Evolutionary conservation across 768 basidiomycete genomes (phyloP), one percentile per base, ranked within the genome.

Genomic region (Pisolithus marmoratus): DNA sequence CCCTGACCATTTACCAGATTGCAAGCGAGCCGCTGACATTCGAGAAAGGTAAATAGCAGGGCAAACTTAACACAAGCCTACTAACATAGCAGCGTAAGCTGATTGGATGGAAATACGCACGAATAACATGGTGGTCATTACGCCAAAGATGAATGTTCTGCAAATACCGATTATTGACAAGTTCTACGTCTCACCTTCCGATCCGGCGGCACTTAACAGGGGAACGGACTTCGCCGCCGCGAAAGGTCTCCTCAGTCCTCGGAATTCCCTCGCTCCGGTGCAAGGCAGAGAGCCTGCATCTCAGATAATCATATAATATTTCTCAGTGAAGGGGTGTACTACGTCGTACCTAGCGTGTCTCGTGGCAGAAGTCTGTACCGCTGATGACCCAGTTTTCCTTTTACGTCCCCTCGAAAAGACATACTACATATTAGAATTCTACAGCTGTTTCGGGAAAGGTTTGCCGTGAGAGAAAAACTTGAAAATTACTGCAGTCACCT

Each of bases 41-140:
- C 60, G 95, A 99, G 72, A 79, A 94, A 78, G 89, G 89, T 88
- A 49, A 19, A 68, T 55, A 23, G 26, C 22, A 34, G 22, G 26
- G 22, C 12, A 12, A 17, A 3, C 31, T 46, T 26, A 48, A 29
- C 36, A 46, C 19, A 11, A 46, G 31, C 26, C 36, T 26, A 45
- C 41, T 53, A 37, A 43, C 40, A 34, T 15, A 8, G 7, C 22
- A 24, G 31, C 38, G 17, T 46, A 29, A 68, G 91, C 92, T 47
- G 96, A 99, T 67, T 99, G 96, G 96, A 94, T 97, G 87, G 96
- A 97, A 68, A 94, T 99, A 62, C 88, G 87, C 65, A 95, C 92
- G 12, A 97, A 99, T 67, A 85, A 90, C 57, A 88, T 97, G 86
- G 85, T 93, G 22, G 84, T 96, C 46, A 88, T 97, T 59, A 98